Base-by-base conservation (phyloP, 345 rosid genomes). In the Noccaea caerulescens region DNA sequence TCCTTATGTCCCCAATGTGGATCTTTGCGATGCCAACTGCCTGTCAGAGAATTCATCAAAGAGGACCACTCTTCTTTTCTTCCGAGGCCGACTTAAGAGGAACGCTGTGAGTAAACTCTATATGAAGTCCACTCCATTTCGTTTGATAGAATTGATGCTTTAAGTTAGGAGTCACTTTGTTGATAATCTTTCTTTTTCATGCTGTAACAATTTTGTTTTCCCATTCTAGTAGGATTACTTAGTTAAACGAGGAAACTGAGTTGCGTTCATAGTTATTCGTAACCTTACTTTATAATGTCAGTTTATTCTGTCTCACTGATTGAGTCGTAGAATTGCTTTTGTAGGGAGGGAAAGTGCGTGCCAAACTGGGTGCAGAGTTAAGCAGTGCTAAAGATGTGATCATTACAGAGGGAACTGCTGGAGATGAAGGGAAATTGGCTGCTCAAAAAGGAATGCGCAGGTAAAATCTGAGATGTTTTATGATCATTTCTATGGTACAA, bases 261-360 rank as follows among this genome's bases (percentile, higher is more conserved):
- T 7, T 57, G 44, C 13, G 13, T 36, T 57, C 6, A 36, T 0
- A 57, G 20, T 57, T 57, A n/a, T n/a, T n/a, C n/a, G n/a, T n/a
- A n/a, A n/a, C n/a, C n/a, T n/a, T n/a, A n/a, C n/a, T n/a, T n/a
- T n/a, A n/a, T n/a, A n/a, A n/a, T n/a, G n/a, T n/a, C n/a, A n/a
- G n/a, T n/a, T n/a, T n/a, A n/a, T n/a, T 10, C 55, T 23, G 14
- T 63, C 66, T 44, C 8, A 41, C 38, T 25, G 3, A 30, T 56
- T 80, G 60, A 69, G 25, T 55, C 46, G 14, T 60, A 47, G 41
- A 6, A 60, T 51, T 62, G 4, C 16, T 8, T 30, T 72, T 74
- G 45, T 76, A 91, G 97, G 97, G 97, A 57, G 97, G 97, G 68
- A 91, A 87, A 63, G 83, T 91, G 54, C 93, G 95, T 55, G 70